Evolutionary conservation across 2,329 filamentous ascomycete species (phyloP), one percentile per base, ranked within the genome.

Genomic region (Cladobotryum protrusum): DNA sequence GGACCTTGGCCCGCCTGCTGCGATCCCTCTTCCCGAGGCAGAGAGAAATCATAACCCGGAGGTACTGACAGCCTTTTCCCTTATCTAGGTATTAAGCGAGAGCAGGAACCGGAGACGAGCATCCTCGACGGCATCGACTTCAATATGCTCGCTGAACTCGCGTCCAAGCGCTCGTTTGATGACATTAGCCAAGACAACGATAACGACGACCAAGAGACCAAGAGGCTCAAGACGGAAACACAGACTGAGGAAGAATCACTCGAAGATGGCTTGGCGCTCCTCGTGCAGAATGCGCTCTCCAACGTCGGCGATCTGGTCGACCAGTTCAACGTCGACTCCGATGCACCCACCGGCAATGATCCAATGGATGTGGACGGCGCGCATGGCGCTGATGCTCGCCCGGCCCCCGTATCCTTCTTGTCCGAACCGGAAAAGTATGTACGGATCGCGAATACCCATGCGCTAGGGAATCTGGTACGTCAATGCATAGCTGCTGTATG

Each of bases 381-480:
- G 12, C 52, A 59, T 6, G 52, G 61, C 34, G 55, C 64, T 5
- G 66, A 69, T 34, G 48, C 58, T 13, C 53, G 62, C n/a, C 59
- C 57, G 5, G 53, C 62, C 8, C 59, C 60, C 20, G 53, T 64
- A 9, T 58, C 61, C 2, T 71, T 72, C 49, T 56, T 63, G 14
- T 59, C 60, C 24, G 67, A 71, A 29, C 70, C 70, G 18, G 54
- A 64, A 24, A 66, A 66, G 49, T 69, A 66, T 53, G 60, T 72
- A 52, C 67, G 66, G 53, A 62, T 64, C 37, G 63, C 64, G 48
- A 72, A 65, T 47, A 52, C 68, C 20, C 62, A 69, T 56, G 63
- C 69, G 57, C 64, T 73, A 24, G 68, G 67, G 11, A 72, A 69
- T 54, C 54, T 72, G 56, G 71, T 73, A 63, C 53, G 70, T 64